Evolutionary conservation across 2,329 filamentous ascomycete genomes (phyloP).

Genomic region (Fusarium citri): DNA sequence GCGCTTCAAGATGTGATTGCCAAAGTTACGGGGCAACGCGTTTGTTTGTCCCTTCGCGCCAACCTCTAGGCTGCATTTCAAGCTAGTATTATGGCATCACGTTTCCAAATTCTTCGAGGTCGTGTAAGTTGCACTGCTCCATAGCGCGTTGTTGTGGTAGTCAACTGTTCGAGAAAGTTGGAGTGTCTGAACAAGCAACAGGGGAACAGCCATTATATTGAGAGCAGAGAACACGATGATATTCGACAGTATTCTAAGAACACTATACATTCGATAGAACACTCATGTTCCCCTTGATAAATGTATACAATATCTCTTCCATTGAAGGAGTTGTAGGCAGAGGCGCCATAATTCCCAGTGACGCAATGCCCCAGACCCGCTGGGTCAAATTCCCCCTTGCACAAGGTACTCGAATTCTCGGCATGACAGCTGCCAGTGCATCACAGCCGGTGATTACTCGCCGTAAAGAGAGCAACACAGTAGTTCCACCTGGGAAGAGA

Average conservation of each 20-base stretch:
- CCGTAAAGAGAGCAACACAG: too few relatives aligned
- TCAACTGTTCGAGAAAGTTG: background rate
- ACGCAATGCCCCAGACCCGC: background rate
- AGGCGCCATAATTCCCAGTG: background rate
- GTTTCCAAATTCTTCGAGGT: rapidly evolving
- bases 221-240: rapidly evolving
- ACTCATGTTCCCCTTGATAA: rapidly evolving
- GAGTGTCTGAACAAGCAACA: background rate
- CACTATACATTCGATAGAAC: too few relatives aligned
- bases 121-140: rapidly evolving
- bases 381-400: background rate
- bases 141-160: background rate
- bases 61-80: background rate
- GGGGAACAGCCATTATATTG: background rate
- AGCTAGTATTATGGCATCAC: rapidly evolving
- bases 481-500: background rate
- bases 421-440: background rate
- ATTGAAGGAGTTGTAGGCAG: rapidly evolving
- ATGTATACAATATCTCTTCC: background rate
- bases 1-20: background rate
- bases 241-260: rapidly evolving
- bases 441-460: too few relatives aligned
- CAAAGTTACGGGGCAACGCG: background rate
- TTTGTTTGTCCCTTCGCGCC: background rate
- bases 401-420: background rate